Percentiles rank a stretch among this genome's conserved stretches.
phyloP scores from a whole-genome alignment of 1,284 basidiomycete genomes.

The Coniferiporia weirii region DNA sequence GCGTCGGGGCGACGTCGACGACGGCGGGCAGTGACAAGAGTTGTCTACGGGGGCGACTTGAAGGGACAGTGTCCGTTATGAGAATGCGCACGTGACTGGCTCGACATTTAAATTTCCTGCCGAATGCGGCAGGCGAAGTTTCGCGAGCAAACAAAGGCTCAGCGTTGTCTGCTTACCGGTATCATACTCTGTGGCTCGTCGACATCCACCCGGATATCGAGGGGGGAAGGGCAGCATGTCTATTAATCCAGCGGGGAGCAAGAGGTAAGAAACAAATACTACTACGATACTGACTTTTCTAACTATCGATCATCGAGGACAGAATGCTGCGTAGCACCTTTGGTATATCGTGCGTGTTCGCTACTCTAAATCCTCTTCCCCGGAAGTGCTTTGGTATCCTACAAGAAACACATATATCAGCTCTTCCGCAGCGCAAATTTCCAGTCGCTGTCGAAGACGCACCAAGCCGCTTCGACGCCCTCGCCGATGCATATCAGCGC shows the following conservation, averaged over 20 bases:
- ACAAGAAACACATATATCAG: not conserved
- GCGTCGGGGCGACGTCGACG: slow-evolving; percentile 5
- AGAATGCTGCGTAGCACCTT: slow-evolving; percentile 45
- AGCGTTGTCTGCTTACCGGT: too few species aligned
- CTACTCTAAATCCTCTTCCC: slow-evolving; percentile 42
- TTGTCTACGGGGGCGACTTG: not conserved
- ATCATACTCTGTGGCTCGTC: too few species aligned
- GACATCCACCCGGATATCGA: too few species aligned
- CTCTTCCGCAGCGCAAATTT: not conserved
- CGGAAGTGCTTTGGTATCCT: slow-evolving; percentile 56
- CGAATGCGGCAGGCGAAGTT: not conserved
- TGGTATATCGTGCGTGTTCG: slow-evolving; percentile 47
- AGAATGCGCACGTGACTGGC: not conserved
- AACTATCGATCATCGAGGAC: slow-evolving; percentile 44
- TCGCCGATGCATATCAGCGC: slow-evolving; percentile 67
- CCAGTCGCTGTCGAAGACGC: slow-evolving; percentile 17
- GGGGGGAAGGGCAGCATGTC: too few species aligned
- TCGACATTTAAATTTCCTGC: not conserved
- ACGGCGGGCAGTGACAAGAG: not conserved
- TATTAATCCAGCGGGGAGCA: not conserved
- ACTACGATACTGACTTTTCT: slow-evolving; percentile 8
- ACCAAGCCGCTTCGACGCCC: slow-evolving; percentile 59
- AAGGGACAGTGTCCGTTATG: not conserved
- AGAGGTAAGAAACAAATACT: not conserved
- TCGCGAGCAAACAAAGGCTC: too few species aligned